Evolutionary conservation across 139 green algal genomes (phyloP).

Genomic region (Closterium sp.): DNA sequence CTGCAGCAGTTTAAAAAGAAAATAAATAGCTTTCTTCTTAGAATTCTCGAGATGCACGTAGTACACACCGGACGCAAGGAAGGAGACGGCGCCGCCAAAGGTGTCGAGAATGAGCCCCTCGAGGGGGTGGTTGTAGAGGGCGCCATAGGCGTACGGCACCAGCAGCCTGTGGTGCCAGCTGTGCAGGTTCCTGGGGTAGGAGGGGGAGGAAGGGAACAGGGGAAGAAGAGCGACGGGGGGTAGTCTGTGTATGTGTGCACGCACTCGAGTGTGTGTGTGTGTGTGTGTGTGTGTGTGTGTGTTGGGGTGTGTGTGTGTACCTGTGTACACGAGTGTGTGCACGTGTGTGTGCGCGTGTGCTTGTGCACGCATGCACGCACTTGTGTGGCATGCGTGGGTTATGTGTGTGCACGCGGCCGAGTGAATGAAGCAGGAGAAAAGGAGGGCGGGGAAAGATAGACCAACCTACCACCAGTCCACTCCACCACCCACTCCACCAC

Average conservation of each 20-base stretch:
- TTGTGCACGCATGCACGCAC: no score
- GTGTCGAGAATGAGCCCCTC: slow-evolving; percentile 70
- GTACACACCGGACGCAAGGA: slow-evolving; percentile 55
- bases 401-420: no score
- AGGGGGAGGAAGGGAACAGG: background rate
- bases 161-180: slow-evolving; percentile 63
- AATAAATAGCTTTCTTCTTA: no score
- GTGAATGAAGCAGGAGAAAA: background rate
- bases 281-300: no score
- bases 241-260: background rate
- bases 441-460: no score
- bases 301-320: background rate
- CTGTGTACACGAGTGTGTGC: background rate
- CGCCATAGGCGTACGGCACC: slow-evolving; percentile 64
- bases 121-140: slow-evolving; percentile 71
- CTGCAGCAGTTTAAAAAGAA: no score
- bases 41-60: no score
- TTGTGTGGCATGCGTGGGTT: no score
- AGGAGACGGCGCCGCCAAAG: slow-evolving; percentile 59
- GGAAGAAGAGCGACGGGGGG: background rate
- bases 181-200: slow-evolving; percentile 59
- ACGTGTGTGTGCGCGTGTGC: no score
- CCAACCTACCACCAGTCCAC: background rate
- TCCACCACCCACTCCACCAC: background rate
- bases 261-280: background rate